These are phyloP conservation scores for Ambrosia trifida DNA, from an alignment of 129 eudicot species.

Conservation along the genomic window DNA sequence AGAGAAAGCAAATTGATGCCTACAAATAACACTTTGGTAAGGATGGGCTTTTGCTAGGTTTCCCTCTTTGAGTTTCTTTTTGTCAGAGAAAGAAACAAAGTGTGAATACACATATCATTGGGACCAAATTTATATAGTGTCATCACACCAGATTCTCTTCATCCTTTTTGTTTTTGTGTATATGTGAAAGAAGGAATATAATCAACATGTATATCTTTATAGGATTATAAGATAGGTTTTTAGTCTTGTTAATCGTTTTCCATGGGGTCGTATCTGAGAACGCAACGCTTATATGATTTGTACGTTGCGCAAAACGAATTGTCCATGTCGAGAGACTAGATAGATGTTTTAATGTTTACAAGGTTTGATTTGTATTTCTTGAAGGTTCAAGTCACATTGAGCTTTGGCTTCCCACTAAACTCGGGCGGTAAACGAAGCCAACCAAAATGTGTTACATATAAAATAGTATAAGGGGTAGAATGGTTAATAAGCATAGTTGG, in stretches of 20 bases:
- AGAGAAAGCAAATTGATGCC: conserved; percentile 27
- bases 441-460: too few species aligned
- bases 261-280: background rate
- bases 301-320: conserved; percentile 16
- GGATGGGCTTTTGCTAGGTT: conserved; percentile 32
- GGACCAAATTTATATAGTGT: conserved; percentile 44
- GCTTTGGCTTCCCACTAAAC: background rate
- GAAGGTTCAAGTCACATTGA: conserved; percentile 8
- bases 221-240: conserved; percentile 19
- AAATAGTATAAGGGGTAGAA: too few species aligned
- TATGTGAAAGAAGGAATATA: conserved; percentile 28
- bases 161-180: conserved; percentile 39
- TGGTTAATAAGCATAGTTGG: too few species aligned
- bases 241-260: background rate
- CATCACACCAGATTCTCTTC: conserved; percentile 34
- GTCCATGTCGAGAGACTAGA: background rate
- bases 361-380: conserved; percentile 11
- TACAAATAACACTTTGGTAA: conserved; percentile 38
- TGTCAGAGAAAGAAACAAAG: conserved; percentile 44
- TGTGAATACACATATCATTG: conserved; percentile 35
- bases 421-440: too few species aligned
- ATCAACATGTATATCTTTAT: conserved; percentile 10
- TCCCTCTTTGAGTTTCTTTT: conserved; percentile 35
- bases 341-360: background rate
- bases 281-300: background rate